Evolutionary conservation across 1,284 basidiomycete species (phyloP).

Genomic region (Phaffia rhodozyma): DNA sequence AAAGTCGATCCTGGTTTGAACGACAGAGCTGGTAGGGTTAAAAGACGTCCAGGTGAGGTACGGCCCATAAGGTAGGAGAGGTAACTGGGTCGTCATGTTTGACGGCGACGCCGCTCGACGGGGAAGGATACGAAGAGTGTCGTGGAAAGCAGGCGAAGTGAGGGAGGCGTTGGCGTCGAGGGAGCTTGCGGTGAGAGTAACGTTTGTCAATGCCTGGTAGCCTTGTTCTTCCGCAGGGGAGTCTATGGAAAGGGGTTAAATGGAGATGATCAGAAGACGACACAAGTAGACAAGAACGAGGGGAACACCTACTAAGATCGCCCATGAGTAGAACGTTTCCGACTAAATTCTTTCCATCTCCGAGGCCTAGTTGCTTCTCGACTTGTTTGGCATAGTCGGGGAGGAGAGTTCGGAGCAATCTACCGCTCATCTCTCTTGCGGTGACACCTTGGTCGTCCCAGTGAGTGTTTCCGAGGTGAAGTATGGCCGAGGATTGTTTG

Average conservation of each 20-base stretch:
- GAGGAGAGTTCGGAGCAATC: neutral
- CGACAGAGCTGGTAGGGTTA: too few relatives aligned
- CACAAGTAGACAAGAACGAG: neutral
- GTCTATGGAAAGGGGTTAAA: slow-evolving; percentile 22
- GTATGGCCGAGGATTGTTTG: slow-evolving; percentile 13
- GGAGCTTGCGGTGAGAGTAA: neutral
- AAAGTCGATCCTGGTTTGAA: slow-evolving; percentile 14
- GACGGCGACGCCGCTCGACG: neutral
- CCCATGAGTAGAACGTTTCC: slow-evolving; percentile 29
- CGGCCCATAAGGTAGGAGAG: too few relatives aligned
- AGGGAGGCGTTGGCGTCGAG: neutral
- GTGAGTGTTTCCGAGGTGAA: slow-evolving; percentile 34
- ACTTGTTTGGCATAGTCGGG: slow-evolving; percentile 1
- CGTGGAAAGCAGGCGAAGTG: neutral
- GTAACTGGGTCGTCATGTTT: neutral
- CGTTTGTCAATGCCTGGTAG: slow-evolving; percentile 29
- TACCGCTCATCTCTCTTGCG: neutral
- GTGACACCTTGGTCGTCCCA: slow-evolving; percentile 28
- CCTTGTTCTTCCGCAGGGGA: slow-evolving; percentile 31
- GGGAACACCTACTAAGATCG: slow-evolving; percentile 29
- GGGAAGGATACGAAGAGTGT: slow-evolving; percentile 1
- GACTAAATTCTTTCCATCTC: slow-evolving; percentile 8
- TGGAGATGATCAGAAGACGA: neutral
- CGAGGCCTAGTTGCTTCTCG: neutral
- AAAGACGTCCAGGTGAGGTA: too few relatives aligned